Percentiles rank a stretch among this genome's conserved stretches.
These are phyloP conservation scores for Alternaria brassicae DNA, from an alignment of 2,329 filamentous ascomycete species.

Conservation along the genomic window DNA sequence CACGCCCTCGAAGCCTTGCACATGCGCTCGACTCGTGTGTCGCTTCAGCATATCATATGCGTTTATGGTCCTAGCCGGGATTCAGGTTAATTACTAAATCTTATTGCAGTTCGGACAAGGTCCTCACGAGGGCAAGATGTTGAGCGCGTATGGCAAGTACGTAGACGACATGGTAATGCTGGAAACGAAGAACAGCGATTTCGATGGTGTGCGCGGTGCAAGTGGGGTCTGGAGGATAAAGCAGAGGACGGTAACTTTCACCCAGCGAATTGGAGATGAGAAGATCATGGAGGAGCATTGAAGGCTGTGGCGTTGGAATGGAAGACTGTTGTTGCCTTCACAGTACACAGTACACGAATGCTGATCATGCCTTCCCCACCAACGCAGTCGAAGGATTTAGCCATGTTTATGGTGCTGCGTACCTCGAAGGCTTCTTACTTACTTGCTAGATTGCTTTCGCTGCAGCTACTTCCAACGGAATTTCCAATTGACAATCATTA, in stretches of 20 bases:
- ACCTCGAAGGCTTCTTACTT: neutral
- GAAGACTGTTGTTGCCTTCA: neutral
- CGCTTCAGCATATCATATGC: neutral
- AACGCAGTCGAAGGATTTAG: neutral
- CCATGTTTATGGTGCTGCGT: neutral
- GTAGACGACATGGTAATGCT: slow-evolving; percentile 48
- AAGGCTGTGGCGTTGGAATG: neutral
- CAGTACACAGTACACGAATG: neutral
- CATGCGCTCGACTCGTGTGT: neutral
- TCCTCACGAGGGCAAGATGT: slow-evolving; percentile 50
- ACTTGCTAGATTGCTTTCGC: neutral
- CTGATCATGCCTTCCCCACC: neutral
- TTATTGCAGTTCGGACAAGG: slow-evolving; percentile 51
- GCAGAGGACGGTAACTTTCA: slow-evolving; percentile 49
- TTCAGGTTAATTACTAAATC: neutral
- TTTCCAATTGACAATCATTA: neutral
- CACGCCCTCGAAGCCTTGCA: neutral
- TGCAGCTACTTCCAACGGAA: neutral
- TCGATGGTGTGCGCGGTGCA: slow-evolving; percentile 46
- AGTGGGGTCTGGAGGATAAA: slow-evolving; percentile 52
- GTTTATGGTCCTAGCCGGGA: neutral
- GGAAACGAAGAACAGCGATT: slow-evolving; percentile 26
- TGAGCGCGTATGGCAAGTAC: slow-evolving; percentile 54
- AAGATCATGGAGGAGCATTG: slow-evolving; percentile 45
- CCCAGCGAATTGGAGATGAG: slow-evolving; percentile 46